A percentile compares a stretch with the other conserved stretches of the same genome.
Evolutionary conservation across 805 yeast genomes (phyloP).

Genomic region (Pichia scutulata): DNA sequence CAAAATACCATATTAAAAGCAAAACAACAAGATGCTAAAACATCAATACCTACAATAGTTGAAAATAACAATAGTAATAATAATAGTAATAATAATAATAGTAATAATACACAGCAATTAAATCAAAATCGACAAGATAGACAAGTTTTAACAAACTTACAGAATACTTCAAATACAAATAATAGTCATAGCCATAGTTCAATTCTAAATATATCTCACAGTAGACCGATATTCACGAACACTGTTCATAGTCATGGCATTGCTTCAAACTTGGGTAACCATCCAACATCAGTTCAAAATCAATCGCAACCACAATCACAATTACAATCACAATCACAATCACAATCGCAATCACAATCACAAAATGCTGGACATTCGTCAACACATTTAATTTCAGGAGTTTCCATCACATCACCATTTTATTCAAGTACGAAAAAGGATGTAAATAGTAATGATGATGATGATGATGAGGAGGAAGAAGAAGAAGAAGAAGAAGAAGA

Average conservation of each 20-base stretch:
- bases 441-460: conserved; percentile 1
- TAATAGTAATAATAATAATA: conserved; percentile 2
- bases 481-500: background rate
- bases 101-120: background rate
- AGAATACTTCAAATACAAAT: background rate
- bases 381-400: conserved; percentile 32
- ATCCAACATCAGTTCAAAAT: background rate
- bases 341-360: background rate
- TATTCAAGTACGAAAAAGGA: background rate
- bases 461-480: conserved; percentile 3
- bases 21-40: background rate
- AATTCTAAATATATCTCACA: conserved; percentile 7
- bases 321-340: conserved; percentile 1
- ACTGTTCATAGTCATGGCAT: conserved; percentile 10
- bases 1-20: background rate
- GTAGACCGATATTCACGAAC: conserved; percentile 10
- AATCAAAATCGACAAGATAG: background rate
- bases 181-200: background rate
- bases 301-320: conserved; percentile 6
- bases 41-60: background rate
- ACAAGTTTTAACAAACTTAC: conserved; percentile 3
- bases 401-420: conserved; percentile 42
- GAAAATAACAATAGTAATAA: background rate
- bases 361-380: background rate
- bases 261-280: background rate